Conservation (phyloP, 208 protist genomes). For the Acanthamoeba lenticulata region DNA sequence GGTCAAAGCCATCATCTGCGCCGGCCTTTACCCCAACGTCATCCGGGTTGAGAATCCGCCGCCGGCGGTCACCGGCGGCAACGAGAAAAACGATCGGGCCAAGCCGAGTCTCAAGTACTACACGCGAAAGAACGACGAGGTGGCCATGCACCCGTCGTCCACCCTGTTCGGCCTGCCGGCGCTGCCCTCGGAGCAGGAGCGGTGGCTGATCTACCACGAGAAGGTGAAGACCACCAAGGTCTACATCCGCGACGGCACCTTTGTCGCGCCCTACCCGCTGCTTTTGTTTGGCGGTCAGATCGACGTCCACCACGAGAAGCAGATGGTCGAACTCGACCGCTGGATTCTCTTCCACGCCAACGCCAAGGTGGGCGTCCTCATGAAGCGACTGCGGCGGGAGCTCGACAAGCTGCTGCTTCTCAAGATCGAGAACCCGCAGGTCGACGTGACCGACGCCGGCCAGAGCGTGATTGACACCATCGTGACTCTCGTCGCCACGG, state of each 20-base stretch:
- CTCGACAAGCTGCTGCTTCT: constrained; percentile 78
- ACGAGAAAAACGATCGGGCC: neutral
- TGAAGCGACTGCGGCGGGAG: constrained; percentile 76
- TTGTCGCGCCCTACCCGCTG: constrained; percentile 92
- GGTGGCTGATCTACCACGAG: constrained; percentile 94
- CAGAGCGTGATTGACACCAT: constrained; percentile 54
- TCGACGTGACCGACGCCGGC: neutral
- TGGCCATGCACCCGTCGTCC: constrained; percentile 23
- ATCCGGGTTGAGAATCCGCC: constrained; percentile 73
- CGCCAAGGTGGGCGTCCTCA: constrained; percentile 68
- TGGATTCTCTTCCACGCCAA: constrained; percentile 72
- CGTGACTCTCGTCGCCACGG: constrained; percentile 3
- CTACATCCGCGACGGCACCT: constrained; percentile 92
- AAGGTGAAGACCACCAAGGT: constrained; percentile 93
- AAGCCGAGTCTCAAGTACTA: neutral
- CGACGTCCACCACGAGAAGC: constrained; percentile 70
- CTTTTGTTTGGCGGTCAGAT: constrained; percentile 92
- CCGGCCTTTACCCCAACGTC: constrained; percentile 95
- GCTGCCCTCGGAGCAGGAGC: constrained; percentile 71
- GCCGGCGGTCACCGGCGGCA: neutral
- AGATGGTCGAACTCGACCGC: constrained; percentile 71
- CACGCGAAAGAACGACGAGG: constrained; percentile 49
- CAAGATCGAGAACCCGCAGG: constrained; percentile 37
- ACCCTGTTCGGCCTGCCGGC: neutral
- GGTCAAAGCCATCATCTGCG: constrained; percentile 92